Evolutionary conservation across 306 rosid genomes (phyloP), one percentile per base, ranked within the genome.

Genomic region (Vigna mungo): DNA sequence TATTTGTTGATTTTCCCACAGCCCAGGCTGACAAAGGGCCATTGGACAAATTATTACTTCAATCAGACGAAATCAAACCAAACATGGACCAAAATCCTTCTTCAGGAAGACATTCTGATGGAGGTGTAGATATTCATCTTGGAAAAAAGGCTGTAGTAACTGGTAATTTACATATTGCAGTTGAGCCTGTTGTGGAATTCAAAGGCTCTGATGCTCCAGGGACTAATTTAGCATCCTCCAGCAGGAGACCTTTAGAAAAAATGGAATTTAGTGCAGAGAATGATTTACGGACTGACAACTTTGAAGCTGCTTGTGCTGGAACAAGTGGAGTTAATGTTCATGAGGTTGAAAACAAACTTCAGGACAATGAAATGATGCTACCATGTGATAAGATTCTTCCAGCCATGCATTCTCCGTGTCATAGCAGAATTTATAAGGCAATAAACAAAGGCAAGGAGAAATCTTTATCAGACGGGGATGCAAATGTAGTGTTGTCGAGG

Each of bases 371-470:
- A 81, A 77, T 41, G 56, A 73, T 53, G 46, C 79, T 37, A 75
- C 59, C 12, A 14, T 32, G 41, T 54, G 88, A 68, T 15, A 43
- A 86, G 61, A 66, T 59, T 76, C 64, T 72, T 82, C 77, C 78
- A 18, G 86, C 39, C 62, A 55, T 75, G 61, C 70, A 76, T 73
- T 84, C 89, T 83, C 93, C 88, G 2, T 78, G 84, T 58, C 82
- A 80, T 64, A 78, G 91, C 74, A 71, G 68, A 77, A 72, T 82
- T 80, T 81, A 43, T 36, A 21, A 43, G 82, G 17, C 67, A 47
- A 73, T 10, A 68, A 82, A 86, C 54, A 87, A 94, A 83, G 97
- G 90, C 59, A 90, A 89, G 93, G 97, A 88, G 61, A 92, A 88
- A 81, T 88, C 85, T 44, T 79, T 85, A 62, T 86, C 96, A 17